Evolutionary conservation across 129 eudicot species (phyloP), one percentile per base, ranked within the genome.

Genomic region (Pittosporum tobira): DNA sequence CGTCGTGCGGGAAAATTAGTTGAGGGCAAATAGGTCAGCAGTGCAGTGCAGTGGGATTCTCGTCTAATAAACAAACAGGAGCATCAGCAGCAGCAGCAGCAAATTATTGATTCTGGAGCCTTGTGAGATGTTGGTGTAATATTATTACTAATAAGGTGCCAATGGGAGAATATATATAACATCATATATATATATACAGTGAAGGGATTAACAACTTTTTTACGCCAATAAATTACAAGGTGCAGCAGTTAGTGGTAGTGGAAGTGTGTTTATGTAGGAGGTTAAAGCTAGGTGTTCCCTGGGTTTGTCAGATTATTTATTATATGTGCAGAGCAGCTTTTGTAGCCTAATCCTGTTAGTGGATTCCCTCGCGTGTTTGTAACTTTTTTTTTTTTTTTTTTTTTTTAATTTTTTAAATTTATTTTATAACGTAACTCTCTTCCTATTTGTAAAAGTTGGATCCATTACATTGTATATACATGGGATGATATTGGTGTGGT

Each of bases 1-100:
- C 64, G 72, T 28, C 73, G 94, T 62, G 68, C 73, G 46, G 78
- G 73, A 62, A 85, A 85, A 70, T 63, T 76, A 16, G 58, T 31
- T 14, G 47, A 34, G 65, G 66, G 79, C 19, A 84, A 77, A 26
- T 71, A 79, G 73, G 65, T 55, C 36, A 48, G 49, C 47, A 4
- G 16, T 1, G 56, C n/a, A 46, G 48, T 19, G n/a, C 64, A 47
- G 15, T 43, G 18, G 14, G 63, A 34, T 62, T 26, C 54, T 52
- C 37, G 29, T 69, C 47, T 19, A 9, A 63, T 20, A 19, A 20
- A 6, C 13, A 9, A 20, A 6, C 13, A 9, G 40, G 46, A 38
- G n/a, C n/a, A n/a, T n/a, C n/a, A n/a, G n/a, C n/a, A n/a, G n/a
- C n/a, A n/a, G n/a, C 15, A 31, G 40, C 38, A 36, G 48, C 25